These are phyloP conservation scores for Stentor coeruleus DNA, from an alignment of 73 alveolate species.

Conservation along the genomic window DNA sequence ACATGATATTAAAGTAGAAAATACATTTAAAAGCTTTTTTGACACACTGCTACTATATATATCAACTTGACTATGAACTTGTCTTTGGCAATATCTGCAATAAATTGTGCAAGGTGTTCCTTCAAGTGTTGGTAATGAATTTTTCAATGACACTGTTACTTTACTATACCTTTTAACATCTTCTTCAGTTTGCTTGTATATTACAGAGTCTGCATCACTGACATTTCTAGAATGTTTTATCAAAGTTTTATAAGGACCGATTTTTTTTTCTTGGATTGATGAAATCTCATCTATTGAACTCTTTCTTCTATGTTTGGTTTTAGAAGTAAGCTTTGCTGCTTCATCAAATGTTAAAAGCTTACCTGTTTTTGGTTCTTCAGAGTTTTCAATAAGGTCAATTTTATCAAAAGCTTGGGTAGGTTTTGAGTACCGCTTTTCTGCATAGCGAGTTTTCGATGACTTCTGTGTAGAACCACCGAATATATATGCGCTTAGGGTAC, in stretches of 20 bases:
- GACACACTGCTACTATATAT: neutral
- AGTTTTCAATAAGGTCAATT: constrained; percentile 4
- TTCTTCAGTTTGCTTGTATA: neutral
- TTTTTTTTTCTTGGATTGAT: neutral
- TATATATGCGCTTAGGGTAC: neutral
- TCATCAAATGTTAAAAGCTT: neutral
- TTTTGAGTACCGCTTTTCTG: constrained; percentile 15
- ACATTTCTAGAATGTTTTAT: neutral
- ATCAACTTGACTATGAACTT: neutral
- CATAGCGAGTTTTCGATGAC: neutral
- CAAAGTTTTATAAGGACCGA: neutral
- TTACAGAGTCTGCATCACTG: constrained; percentile 19
- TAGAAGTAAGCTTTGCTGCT: no score
- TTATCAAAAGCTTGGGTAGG: neutral
- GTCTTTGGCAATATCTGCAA: constrained; percentile 12
- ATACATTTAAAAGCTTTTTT: neutral
- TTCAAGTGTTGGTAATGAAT: neutral
- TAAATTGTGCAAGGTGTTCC: neutral
- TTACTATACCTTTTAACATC: neutral
- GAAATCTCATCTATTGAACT: neutral
- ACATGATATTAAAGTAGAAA: neutral
- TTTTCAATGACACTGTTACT: neutral
- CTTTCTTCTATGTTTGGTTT: neutral
- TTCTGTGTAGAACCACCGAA: constrained; percentile 1
- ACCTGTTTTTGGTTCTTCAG: neutral